Evolutionary conservation across 2,329 filamentous ascomycete genomes (phyloP).

Genomic region (Endothia cerciana): DNA sequence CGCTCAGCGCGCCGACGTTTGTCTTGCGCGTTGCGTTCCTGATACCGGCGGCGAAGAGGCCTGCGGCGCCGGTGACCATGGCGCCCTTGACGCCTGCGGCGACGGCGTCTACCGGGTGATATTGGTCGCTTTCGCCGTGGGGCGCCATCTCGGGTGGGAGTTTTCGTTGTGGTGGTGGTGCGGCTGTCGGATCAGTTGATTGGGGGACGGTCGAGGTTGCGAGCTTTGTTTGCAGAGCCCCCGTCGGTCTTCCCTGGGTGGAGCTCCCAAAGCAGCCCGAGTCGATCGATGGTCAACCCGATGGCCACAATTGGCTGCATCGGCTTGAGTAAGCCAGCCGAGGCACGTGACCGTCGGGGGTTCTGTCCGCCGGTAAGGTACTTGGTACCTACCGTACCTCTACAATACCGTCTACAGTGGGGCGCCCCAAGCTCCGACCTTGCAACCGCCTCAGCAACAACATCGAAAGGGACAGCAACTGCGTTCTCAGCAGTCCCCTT

Average conservation of each 20-base stretch:
- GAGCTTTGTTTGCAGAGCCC: conserved; percentile 19
- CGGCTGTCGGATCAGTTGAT: conserved; percentile 15
- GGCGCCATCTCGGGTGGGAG: conserved; percentile 36
- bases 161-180: no score
- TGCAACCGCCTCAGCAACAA: no score
- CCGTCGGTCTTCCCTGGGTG: conserved; percentile 15
- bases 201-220: conserved; percentile 21
- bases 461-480: no score
- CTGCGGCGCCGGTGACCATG: conserved; percentile 59
- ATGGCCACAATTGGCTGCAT: conserved; percentile 15
- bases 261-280: conserved; percentile 11
- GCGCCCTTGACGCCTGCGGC: conserved; percentile 57
- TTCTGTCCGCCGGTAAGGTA: neutral
- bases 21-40: conserved; percentile 85
- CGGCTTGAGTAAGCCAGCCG: conserved; percentile 5
- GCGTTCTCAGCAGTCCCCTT: no score
- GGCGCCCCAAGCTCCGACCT: no score
- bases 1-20: conserved; percentile 79
- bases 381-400: neutral
- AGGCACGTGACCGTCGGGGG: conserved; percentile 15
- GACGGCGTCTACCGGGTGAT: conserved; percentile 59
- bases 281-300: conserved; percentile 11
- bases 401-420: no score
- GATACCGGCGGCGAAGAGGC: conserved; percentile 59
- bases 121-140: conserved; percentile 37